Percentiles rank a stretch among this genome's conserved stretches.
Conservation (phyloP, 148 eudicot genomes). For the Chenopodium suecicum region DNA sequence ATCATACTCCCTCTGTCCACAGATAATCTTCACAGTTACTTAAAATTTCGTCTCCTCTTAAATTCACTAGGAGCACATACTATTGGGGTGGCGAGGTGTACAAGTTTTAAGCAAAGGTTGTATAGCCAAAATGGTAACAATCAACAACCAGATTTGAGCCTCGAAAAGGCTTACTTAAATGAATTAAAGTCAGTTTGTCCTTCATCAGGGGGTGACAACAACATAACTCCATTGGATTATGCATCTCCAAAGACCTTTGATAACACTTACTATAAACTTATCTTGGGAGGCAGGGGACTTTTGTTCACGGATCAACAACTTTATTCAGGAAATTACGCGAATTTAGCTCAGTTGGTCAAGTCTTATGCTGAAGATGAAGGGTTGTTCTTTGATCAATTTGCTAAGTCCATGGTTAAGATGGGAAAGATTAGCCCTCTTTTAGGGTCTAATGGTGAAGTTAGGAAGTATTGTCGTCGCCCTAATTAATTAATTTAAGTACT, state of each 20-base stretch:
- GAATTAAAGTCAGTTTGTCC: constrained; percentile 68
- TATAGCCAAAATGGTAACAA: constrained; percentile 70
- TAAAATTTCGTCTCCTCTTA: not conserved
- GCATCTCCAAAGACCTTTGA: constrained; percentile 69
- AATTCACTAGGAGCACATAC: constrained; percentile 71
- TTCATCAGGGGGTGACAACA: constrained; percentile 63
- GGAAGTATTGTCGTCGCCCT: constrained; percentile 60
- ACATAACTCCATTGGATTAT: constrained; percentile 66
- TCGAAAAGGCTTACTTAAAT: constrained; percentile 60
- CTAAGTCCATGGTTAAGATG: constrained; percentile 81
- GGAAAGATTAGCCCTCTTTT: constrained; percentile 62
- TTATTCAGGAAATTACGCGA: constrained; percentile 47
- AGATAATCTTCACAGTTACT: too few species aligned
- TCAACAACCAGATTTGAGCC: constrained; percentile 61
- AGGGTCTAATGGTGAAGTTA: constrained; percentile 67
- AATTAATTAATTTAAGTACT: constrained; percentile 29
- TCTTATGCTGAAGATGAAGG: constrained; percentile 57
- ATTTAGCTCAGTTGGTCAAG: constrained; percentile 49
- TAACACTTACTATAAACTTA: constrained; percentile 76
- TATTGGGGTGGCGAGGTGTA: constrained; percentile 78
- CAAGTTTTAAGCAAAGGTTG: constrained; percentile 69
- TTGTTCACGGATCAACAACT: constrained; percentile 69
- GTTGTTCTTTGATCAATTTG: constrained; percentile 66
- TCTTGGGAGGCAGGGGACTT: constrained; percentile 78
- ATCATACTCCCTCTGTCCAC: not conserved